phyloP scores from a whole-genome alignment of 2,329 filamentous ascomycete species.

The Tolypocladium pustulatum region DNA sequence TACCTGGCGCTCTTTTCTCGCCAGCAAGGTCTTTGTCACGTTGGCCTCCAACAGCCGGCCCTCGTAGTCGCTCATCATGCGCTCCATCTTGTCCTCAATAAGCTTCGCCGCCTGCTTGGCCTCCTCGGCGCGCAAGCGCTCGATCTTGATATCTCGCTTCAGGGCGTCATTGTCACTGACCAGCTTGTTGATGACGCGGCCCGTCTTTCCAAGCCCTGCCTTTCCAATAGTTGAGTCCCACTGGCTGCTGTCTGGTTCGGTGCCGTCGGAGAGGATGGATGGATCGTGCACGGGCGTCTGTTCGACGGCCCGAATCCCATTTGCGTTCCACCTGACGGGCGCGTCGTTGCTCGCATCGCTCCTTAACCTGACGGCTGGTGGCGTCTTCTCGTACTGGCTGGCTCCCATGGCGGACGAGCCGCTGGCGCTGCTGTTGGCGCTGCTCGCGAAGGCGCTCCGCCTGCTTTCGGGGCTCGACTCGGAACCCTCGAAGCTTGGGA shows the following conservation, averaged over 20 bases:
- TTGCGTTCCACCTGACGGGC: slow-evolving; percentile 20
- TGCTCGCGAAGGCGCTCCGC: slow-evolving; percentile 45
- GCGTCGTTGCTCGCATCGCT: slow-evolving; percentile 15
- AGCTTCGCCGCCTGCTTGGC: slow-evolving; percentile 57
- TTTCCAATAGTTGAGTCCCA: slow-evolving; percentile 62
- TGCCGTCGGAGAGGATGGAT: slow-evolving; percentile 18
- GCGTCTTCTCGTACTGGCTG: slow-evolving; percentile 20
- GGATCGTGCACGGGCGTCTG: slow-evolving; percentile 12
- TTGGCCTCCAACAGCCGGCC: slow-evolving; percentile 57
- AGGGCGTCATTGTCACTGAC: slow-evolving; percentile 72
- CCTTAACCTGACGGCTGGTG: slow-evolving; percentile 26
- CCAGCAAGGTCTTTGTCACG: slow-evolving; percentile 60
- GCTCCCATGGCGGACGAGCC: slow-evolving; percentile 30
- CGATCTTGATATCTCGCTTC: slow-evolving; percentile 61
- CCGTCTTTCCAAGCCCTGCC: slow-evolving; percentile 62
- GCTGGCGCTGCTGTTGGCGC: slow-evolving; percentile 43
- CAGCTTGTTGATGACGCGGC: slow-evolving; percentile 69
- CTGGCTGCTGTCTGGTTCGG: slow-evolving; percentile 24
- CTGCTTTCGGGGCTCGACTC: slow-evolving; percentile 34
- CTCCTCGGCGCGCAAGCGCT: slow-evolving; percentile 56
- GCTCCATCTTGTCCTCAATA: slow-evolving; percentile 61
- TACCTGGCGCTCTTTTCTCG: slow-evolving; percentile 64
- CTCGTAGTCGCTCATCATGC: slow-evolving; percentile 58
- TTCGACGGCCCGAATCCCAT: slow-evolving; percentile 20
- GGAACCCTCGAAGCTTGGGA: slow-evolving; percentile 42